Evolutionary conservation across 2,329 filamentous ascomycete species (phyloP), one percentile per base, ranked within the genome.

Genomic region (Hysterium pulicare): DNA sequence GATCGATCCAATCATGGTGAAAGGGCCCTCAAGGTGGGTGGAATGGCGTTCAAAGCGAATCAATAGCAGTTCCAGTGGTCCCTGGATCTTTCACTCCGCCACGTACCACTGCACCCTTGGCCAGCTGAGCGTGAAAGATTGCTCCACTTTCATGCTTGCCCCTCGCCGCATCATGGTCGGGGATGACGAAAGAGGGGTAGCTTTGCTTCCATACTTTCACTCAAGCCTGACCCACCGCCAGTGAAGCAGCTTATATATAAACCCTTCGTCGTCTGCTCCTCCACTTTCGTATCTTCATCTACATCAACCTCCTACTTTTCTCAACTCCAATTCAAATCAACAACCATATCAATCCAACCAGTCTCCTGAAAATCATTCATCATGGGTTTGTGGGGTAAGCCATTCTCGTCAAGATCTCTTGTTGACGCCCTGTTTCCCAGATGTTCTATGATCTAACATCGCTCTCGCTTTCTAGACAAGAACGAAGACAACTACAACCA

Each of bases 401-500:
- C 24, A n/a, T n/a, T n/a, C n/a, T n/a, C n/a, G n/a, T n/a, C n/a
- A n/a, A n/a, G n/a, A n/a, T n/a, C n/a, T n/a, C n/a, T n/a, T n/a
- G n/a, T n/a, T n/a, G n/a, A n/a, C n/a, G n/a, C n/a, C n/a, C n/a
- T n/a, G n/a, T n/a, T n/a, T n/a, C n/a, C n/a, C n/a, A n/a, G n/a
- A n/a, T n/a, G n/a, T n/a, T 20, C 23, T 34, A 23, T 16, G n/a
- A 32, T 32, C 15, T 21, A 42, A 17, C 23, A 37, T 22, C 13
- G 17, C 23, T 26, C 6, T 10, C 20, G 7, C 8, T 28, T 13
- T 28, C 8, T 13, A 28, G 24, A 28, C 24, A 13, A 28, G 8
- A 28, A 28, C 24, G 36, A 76, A 46, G 63, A 77, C 37, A 67
- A 73, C 51, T 79, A 82, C 69, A 59, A 75, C 48, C 64, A 77